Conservation (phyloP, 1,284 basidiomycete genomes). For the Leccinum fuscescens region DNA sequence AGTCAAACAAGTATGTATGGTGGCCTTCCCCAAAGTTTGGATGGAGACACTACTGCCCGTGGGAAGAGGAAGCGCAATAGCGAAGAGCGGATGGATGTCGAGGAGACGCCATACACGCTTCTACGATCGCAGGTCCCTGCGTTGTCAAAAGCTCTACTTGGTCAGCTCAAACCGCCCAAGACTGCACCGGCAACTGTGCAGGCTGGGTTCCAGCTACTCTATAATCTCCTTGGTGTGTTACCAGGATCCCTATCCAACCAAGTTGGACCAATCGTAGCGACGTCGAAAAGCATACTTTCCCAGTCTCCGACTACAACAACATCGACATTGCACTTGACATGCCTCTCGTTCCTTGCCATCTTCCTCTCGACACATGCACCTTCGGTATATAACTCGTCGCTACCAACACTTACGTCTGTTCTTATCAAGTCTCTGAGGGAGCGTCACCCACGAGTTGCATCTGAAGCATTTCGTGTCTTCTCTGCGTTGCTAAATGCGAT, state of each 20-base stretch:
- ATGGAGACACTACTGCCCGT: slow-evolving; percentile 48
- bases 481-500: slow-evolving; percentile 65
- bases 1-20: slow-evolving; percentile 82
- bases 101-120: slow-evolving; percentile 72
- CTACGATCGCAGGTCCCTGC: slow-evolving; percentile 74
- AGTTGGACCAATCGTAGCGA: slow-evolving; percentile 58
- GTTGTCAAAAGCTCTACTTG: slow-evolving; percentile 79
- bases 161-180: slow-evolving; percentile 81
- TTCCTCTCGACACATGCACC: slow-evolving; percentile 84
- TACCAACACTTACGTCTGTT: slow-evolving; percentile 68
- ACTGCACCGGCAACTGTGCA: slow-evolving; percentile 79
- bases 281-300: slow-evolving; percentile 61
- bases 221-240: slow-evolving; percentile 75
- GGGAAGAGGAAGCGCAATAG: slow-evolving; percentile 81
- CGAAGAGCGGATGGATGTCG: slow-evolving; percentile 69
- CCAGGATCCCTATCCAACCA: slow-evolving; percentile 81
- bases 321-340: slow-evolving; percentile 74
- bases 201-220: slow-evolving; percentile 79
- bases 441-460: slow-evolving; percentile 72
- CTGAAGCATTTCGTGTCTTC: slow-evolving; percentile 82
- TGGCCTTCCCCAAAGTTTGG: slow-evolving; percentile 51
- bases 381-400: slow-evolving; percentile 57
- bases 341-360: slow-evolving; percentile 79
- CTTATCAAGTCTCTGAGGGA: slow-evolving; percentile 73
- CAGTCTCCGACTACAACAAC: slow-evolving; percentile 66